Base-by-base conservation (phyloP, 495 filamentous ascomycete genomes). In the Elaphomyces granulatus region DNA sequence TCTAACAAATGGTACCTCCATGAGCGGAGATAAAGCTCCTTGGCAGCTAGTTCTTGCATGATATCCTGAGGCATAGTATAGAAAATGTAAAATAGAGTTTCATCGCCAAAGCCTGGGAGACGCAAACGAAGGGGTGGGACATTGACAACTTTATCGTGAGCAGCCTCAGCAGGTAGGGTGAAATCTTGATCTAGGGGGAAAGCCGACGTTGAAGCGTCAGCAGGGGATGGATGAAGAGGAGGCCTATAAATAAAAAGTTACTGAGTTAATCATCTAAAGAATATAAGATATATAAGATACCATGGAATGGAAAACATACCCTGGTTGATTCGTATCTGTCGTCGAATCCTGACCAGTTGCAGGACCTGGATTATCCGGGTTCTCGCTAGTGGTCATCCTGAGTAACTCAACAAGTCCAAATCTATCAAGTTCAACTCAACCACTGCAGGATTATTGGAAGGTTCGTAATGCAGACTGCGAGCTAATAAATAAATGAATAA, bases 21-120 rank as follows among this genome's bases (percentile, higher is more conserved):
- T 55, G 87, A 87, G 37, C 87, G 82, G 37, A 70, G 74, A 55
- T 68, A 72, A 69, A 95, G 67, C 56, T 95, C 86, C 30, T 74
- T 64, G 1, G 85, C 85, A 8, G 81, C 87, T 44, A 85, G 58
- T 45, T 92, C 81, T 58, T 95, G 87, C 59, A 86, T 74, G 43
- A 82, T 68, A 52, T 93, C 86, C 21, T 76, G 65, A 2, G 86
- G 83, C 60, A 82, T 81, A 59, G 78, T 84, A 63, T 93, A 95
- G 67, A 95, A 95, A 45, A 95, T 90, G 65, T 80, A 87, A 56
- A 95, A 86, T 40, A 95, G 67, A 0, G 86, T 92, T 55, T 95
- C 87, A 42, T 93, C 84, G 45, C 80, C 80, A 63, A 94, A 92
- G 38, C 77, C 81, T 12, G 69, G 65, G 34, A 93, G 81, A 46